Conservation (phyloP, 1,284 basidiomycete species). For the Xanthoconium separans region DNA sequence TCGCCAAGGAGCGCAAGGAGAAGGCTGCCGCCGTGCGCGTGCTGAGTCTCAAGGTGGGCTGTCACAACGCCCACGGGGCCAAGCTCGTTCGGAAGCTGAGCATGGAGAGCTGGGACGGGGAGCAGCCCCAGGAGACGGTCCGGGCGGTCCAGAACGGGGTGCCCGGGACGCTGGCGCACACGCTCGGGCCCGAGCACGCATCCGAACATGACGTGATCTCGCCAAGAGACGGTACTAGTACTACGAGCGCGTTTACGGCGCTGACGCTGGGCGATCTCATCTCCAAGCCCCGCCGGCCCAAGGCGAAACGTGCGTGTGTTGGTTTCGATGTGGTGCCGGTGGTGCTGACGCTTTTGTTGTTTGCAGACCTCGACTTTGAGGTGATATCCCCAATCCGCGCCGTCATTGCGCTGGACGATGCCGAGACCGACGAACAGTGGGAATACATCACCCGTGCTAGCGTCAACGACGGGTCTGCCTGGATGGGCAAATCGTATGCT, state of each 20-base stretch:
- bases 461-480: constrained; percentile 36
- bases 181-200: neutral
- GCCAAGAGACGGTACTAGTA: constrained; percentile 3
- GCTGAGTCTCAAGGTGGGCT: constrained; percentile 22
- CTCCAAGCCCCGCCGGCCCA: constrained; percentile 22
- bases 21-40: constrained; percentile 17
- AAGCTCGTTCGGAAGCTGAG: constrained; percentile 28
- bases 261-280: constrained; percentile 30
- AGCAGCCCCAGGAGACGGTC: constrained; percentile 9
- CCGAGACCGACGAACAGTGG: constrained; percentile 42
- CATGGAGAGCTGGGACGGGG: constrained; percentile 34
- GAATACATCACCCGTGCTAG: constrained; percentile 41
- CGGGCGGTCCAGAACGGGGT: neutral
- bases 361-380: constrained; percentile 41
- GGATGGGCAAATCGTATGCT: constrained; percentile 43
- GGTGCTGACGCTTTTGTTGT: constrained; percentile 1
- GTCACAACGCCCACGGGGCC: constrained; percentile 4
- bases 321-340: neutral
- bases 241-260: constrained; percentile 10
- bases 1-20: constrained; percentile 33
- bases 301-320: constrained; percentile 26
- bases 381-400: constrained; percentile 40
- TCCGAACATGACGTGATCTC: neutral
- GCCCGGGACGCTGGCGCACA: neutral
- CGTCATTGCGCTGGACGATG: constrained; percentile 46